Percentiles rank a stretch among this genome's conserved stretches.
Conservation (phyloP, 2,329 filamentous ascomycete genomes). For the Grosmannia huntii region DNA sequence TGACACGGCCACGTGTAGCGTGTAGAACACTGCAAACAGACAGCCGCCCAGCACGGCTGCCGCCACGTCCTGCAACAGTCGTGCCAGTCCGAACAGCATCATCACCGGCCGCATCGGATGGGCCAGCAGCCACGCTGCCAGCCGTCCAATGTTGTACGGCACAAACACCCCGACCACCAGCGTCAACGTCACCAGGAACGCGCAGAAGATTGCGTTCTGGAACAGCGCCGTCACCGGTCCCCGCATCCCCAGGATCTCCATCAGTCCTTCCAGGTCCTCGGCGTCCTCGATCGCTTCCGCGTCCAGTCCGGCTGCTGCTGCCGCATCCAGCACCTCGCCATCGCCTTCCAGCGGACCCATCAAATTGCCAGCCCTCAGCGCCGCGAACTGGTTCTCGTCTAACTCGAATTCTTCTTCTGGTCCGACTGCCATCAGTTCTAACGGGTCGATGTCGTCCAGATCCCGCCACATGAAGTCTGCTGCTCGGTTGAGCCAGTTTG, state of each 20-base stretch:
- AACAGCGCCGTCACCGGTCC: conserved; percentile 80
- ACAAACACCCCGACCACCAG: conserved; percentile 78
- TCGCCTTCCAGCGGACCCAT: conserved; percentile 19
- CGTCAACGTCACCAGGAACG: conserved; percentile 76
- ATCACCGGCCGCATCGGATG: conserved; percentile 68
- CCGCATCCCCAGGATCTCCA: conserved; percentile 94
- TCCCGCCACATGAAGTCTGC: conserved; percentile 52
- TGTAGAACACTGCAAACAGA: conserved; percentile 24
- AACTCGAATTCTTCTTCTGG: conserved; percentile 24
- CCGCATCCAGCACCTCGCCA: conserved; percentile 49
- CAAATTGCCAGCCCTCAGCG: conserved; percentile 6
- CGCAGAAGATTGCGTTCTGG: conserved; percentile 91
- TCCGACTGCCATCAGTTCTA: conserved; percentile 33
- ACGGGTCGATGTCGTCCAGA: conserved; percentile 37
- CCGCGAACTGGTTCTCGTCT: conserved; percentile 18
- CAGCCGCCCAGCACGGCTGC: conserved; percentile 50
- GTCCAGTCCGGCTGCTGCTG: conserved; percentile 53
- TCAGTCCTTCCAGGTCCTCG: conserved; percentile 89
- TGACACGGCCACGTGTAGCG: conserved; percentile 26
- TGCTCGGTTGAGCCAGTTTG: conserved; percentile 28
- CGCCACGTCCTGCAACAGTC: conserved; percentile 62
- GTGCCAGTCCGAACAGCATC: conserved; percentile 60
- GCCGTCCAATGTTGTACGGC: conserved; percentile 82
- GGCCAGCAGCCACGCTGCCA: conserved; percentile 66
- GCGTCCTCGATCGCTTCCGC: conserved; percentile 68